Conservation (phyloP, 2,329 filamentous ascomycete genomes). For the Fusarium buharicum region DNA sequence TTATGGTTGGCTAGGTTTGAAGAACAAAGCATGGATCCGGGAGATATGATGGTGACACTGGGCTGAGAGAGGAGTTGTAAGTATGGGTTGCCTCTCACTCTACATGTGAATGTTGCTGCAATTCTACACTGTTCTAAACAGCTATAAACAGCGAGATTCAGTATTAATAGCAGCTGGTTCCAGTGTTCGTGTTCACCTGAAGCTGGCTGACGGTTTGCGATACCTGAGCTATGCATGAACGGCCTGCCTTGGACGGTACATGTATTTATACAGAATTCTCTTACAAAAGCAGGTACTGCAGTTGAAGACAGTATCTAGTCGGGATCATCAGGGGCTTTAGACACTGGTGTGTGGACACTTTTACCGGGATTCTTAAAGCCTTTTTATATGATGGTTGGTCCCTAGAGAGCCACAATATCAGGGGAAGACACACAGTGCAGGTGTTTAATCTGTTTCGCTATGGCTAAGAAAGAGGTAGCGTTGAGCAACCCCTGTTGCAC, state of each 20-base stretch:
- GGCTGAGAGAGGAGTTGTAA: neutral
- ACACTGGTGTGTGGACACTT: slow-evolving; percentile 28
- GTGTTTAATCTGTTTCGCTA: slow-evolving; percentile 43
- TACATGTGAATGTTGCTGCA: neutral
- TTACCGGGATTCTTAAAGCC: slow-evolving; percentile 18
- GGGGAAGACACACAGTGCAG: slow-evolving; percentile 37
- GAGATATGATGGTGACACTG: slow-evolving; percentile 11
- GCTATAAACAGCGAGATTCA: neutral
- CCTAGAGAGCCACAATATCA: slow-evolving; percentile 24
- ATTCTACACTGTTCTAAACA: too few relatives aligned
- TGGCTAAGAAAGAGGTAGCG: slow-evolving; percentile 36
- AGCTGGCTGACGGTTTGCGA: slow-evolving; percentile 32
- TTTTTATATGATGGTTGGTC: slow-evolving; percentile 14
- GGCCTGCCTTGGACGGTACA: slow-evolving; percentile 16
- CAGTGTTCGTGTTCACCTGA: slow-evolving; percentile 40
- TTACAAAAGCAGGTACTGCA: slow-evolving; percentile 12
- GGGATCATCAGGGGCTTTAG: slow-evolving; percentile 28
- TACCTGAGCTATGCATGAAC: slow-evolving; percentile 27
- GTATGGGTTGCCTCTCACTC: neutral
- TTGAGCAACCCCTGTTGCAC: slow-evolving; percentile 38
- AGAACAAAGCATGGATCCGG: slow-evolving; percentile 16
- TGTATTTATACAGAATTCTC: neutral
- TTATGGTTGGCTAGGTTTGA: slow-evolving; percentile 25
- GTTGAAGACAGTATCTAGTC: slow-evolving; percentile 22
- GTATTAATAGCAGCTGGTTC: slow-evolving; percentile 1